Evolutionary conservation across 164 flowering plant species (phyloP), one percentile per base, ranked within the genome.

Genomic region (Buxus sempervirens): DNA sequence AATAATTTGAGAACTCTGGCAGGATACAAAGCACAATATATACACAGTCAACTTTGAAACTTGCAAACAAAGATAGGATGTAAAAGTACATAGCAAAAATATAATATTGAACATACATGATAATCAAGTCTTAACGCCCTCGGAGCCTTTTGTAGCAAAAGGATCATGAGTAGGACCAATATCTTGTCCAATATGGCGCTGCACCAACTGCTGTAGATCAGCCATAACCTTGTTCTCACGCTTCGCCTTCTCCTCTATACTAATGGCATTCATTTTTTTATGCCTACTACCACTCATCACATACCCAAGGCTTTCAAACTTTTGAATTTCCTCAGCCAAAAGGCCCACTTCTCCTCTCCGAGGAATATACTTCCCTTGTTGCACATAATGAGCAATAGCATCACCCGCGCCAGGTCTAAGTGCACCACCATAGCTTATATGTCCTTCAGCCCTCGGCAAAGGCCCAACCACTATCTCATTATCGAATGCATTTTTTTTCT

Each of bases 231-330:
- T 96, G 75, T 85, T 86, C 80, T 96, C 97, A 28, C 97, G 84
- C 67, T 89, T 93, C 5, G 96, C 77, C 77, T 88, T 93, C 85
- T 96, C 98, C 67, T 96, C 99, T 26, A 96, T 96, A 86, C 99
- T 96, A 64, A 96, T 93, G 20, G 97, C 97, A 82, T 91, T 96
- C 98, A 96, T 96, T 78, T 98, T 83, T 77, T 96, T 98, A 76
- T 96, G 99, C 83, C 99, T 88, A 76, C 99, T 93, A 67, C 99
- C 97, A 81, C 97, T 96, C 98, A 96, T 93, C 72, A 93, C 99
- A 87, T 91, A 96, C 19, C 99, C 99, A 67, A 96, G 88, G 69
- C 15, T 42, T 85, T 95, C 98, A 75, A 86, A 95, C 80, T 82
- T 96, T 75, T 79, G 82, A 82, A 96, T 96, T 79, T 96, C 95